Evolutionary conservation across 345 rosid genomes (phyloP).

Genomic region (Alliaria petiolata): DNA sequence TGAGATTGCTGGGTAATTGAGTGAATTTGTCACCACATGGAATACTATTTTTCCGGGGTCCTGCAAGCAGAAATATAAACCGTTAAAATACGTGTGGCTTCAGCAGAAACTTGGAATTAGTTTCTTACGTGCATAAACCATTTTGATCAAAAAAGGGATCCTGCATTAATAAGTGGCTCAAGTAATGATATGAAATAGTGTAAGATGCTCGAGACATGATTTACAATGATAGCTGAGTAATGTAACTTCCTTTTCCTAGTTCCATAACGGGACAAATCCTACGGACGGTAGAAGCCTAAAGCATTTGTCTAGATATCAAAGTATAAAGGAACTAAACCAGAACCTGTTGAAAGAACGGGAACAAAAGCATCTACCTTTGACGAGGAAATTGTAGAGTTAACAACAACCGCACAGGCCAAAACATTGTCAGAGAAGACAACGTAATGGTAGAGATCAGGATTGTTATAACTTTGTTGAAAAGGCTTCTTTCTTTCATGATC

Average conservation of each 20-base stretch:
- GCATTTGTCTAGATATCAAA: neutral
- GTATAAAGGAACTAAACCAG: conserved; percentile 7
- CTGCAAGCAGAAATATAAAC: conserved; percentile 37
- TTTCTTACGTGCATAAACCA: neutral
- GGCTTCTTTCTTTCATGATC: conserved; percentile 57
- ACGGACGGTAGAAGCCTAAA: neutral
- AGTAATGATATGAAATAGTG: neutral
- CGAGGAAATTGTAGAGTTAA: conserved; percentile 68
- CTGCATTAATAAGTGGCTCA: neutral
- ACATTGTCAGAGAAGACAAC: conserved; percentile 90
- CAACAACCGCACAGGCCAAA: conserved; percentile 85
- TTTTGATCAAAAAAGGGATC: neutral
- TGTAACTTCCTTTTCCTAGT: conserved; percentile 1
- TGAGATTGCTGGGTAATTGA: conserved; percentile 80
- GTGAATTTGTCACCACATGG: conserved; percentile 84
- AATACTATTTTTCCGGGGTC: conserved; percentile 64
- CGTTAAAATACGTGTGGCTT: neutral
- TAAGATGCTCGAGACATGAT: neutral
- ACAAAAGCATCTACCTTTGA: conserved; percentile 50
- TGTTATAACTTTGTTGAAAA: conserved; percentile 43
- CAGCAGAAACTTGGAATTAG: neutral
- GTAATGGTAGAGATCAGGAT: conserved; percentile 67
- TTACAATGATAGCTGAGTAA: neutral
- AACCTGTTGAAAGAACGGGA: neutral
- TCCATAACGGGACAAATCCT: neutral